phyloP scores from a whole-genome alignment of 306 rosid species.

The Dalbergia cultrata region DNA sequence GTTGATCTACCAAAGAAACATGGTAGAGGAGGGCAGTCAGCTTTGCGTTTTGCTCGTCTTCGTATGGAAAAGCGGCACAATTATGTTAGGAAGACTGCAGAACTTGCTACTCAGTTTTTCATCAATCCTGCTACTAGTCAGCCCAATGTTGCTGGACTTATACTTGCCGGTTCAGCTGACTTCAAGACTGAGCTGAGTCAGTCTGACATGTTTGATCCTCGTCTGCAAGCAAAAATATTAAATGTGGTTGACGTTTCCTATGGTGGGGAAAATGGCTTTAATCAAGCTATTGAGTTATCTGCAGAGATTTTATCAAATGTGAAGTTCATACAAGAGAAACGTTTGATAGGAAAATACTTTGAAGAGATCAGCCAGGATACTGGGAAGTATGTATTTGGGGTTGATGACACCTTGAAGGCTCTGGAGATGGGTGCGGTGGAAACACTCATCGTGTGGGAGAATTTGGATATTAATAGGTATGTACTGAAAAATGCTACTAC shows the following conservation, averaged over 20 bases:
- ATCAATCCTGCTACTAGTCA: slow-evolving; percentile 92
- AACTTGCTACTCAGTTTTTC: slow-evolving; percentile 85
- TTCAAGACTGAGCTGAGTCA: slow-evolving; percentile 94
- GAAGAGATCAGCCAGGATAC: slow-evolving; percentile 96
- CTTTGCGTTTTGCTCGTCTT: slow-evolving; percentile 91
- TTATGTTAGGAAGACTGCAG: slow-evolving; percentile 92
- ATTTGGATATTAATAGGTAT: slow-evolving; percentile 79
- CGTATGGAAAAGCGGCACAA: slow-evolving; percentile 93
- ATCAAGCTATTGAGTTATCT: slow-evolving; percentile 88
- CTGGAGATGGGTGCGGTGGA: slow-evolving; percentile 95
- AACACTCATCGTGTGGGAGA: slow-evolving; percentile 87
- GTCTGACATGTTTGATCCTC: slow-evolving; percentile 95
- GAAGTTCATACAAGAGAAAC: slow-evolving; percentile 90
- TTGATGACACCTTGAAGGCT: slow-evolving; percentile 88
- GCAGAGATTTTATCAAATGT: slow-evolving; percentile 83
- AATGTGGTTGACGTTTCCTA: slow-evolving; percentile 92
- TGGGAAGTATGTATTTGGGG: slow-evolving; percentile 88
- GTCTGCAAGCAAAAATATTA: slow-evolving; percentile 82
- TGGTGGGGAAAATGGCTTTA: slow-evolving; percentile 91
- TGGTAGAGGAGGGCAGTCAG: slow-evolving; percentile 97
- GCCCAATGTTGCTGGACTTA: slow-evolving; percentile 89
- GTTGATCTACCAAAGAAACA: slow-evolving; percentile 92
- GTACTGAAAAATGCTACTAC: slow-evolving; percentile 62
- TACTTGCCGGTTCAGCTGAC: slow-evolving; percentile 93
- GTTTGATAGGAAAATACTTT: slow-evolving; percentile 82